Percentiles rank a stretch among this genome's conserved stretches.
Conservation (phyloP, 2,329 filamentous ascomycete species). For the Epichloe hybrida region DNA sequence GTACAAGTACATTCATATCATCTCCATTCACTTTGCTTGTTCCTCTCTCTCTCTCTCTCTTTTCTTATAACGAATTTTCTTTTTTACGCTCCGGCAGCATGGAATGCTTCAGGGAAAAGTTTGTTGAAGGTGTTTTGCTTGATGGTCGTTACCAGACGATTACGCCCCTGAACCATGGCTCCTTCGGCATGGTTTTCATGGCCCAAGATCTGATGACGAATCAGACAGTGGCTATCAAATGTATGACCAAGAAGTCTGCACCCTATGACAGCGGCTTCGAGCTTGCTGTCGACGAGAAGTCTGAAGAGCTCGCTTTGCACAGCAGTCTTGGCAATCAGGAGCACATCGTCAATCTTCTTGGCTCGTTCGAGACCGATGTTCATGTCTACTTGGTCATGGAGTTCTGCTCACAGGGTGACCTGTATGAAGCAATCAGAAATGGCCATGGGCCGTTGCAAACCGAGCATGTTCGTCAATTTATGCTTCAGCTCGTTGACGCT, state of each 20-base stretch:
- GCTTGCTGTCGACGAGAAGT: conserved; percentile 68
- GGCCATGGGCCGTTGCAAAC: conserved; percentile 84
- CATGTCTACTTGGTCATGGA: conserved; percentile 90
- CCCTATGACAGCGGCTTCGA: conserved; percentile 45
- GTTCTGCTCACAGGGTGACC: conserved; percentile 86
- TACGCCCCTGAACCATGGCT: conserved; percentile 93
- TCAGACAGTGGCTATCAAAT: conserved; percentile 87
- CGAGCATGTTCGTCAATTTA: conserved; percentile 92
- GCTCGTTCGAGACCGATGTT: conserved; percentile 82
- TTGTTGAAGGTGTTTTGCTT: conserved; percentile 66
- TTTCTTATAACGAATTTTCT: conserved; percentile 8
- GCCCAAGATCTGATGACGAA: conserved; percentile 67
- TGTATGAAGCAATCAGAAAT: conserved; percentile 92
- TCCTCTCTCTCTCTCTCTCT: conserved; percentile 6
- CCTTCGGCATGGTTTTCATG: conserved; percentile 96
- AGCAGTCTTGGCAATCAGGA: conserved; percentile 64
- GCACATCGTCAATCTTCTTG: conserved; percentile 85
- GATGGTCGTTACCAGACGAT: conserved; percentile 84
- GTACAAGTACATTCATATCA: conserved; percentile 17
- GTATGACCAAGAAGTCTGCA: conserved; percentile 70
- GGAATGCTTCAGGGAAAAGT: conserved; percentile 79
- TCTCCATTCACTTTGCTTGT: conserved; percentile 3
- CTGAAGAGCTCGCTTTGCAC: conserved; percentile 70
- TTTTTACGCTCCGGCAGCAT: conserved; percentile 24
- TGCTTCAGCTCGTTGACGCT: conserved; percentile 84